These are phyloP conservation scores for Solanum gracilifrons DNA, from an alignment of 257 asterid genomes.

Conservation along the genomic window DNA sequence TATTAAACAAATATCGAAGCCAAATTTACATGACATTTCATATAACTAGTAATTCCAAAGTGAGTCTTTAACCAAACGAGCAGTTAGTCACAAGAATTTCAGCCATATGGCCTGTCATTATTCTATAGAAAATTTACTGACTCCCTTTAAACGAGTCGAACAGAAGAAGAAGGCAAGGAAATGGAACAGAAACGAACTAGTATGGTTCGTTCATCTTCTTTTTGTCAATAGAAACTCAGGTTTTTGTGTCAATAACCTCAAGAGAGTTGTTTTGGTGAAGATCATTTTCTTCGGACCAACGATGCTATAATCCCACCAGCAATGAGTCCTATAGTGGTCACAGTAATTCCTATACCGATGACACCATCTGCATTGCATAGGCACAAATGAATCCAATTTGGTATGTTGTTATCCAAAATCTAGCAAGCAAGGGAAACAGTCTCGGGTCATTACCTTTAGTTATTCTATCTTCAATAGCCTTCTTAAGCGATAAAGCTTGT, in stretches of 20 bases:
- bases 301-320: constrained; percentile 65
- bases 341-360: constrained; percentile 65
- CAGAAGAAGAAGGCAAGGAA: background rate
- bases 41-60: background rate
- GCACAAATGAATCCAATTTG: background rate
- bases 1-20: background rate
- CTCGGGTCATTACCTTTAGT: constrained; percentile 37
- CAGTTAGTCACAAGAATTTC: background rate
- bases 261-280: background rate
- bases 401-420: background rate
- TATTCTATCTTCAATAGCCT: constrained; percentile 46
- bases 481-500: constrained; percentile 57
- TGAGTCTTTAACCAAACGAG: background rate
- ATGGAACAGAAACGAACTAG: background rate
- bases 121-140: background rate
- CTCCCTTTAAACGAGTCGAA: background rate
- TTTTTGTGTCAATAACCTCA: background rate
- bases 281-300: constrained; percentile 33
- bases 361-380: constrained; percentile 50
- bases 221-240: background rate
- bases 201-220: background rate
- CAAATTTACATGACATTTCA: background rate
- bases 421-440: background rate
- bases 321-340: constrained; percentile 51
- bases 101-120: background rate